Evolutionary conservation across 768 basidiomycete genomes (phyloP), one percentile per base, ranked within the genome.

Genomic region (Harrya chromipes): DNA sequence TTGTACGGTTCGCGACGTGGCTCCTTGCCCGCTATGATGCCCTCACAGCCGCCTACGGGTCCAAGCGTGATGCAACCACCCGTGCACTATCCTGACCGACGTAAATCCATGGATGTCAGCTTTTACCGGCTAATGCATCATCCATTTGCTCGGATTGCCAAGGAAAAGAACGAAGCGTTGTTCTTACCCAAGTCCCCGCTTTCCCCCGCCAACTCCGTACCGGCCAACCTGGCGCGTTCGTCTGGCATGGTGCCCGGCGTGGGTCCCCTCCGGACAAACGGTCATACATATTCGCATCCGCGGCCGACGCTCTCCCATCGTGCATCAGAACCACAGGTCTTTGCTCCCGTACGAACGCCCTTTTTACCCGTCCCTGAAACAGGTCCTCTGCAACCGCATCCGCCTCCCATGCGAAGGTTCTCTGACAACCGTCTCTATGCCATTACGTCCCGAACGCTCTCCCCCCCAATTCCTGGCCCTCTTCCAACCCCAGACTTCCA

Each of bases 401-500:
- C 54, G 3, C 19, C 49, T 13, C 35, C 49, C 11, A 20, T 60
- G 13, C 66, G 68, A 23, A 59, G 68, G 46, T 54, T 56, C 31
- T 65, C 80, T 39, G 81, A 82, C 52, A 76, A 77, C 51, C 70
- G 70, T 13, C 63, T 79, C 6, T 81, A 75, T 56, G 66, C 78
- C 6, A 61, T 80, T 47, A 70, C 76, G 24, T 71, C 78, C 7
- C 77, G 83, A 33, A 59, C 72, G 64, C 74, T 39, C 72, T 72
- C 49, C 65, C 81, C 52, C 68, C 81, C 67, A 2, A 70, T 70
- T 44, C 67, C 67, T 9, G 83, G 83, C 3, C 83, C 83, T 5
- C 71, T 85, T 16, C 83, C 83, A 2, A 73, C 74, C 5, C 81
- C 81, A 35, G 77, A 76, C 47, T 85, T 81, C 70, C 80, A 80